These are phyloP conservation scores for Umbelopsis vinacea DNA, from an alignment of 192 early-diverging fungal genomes.

Conservation along the genomic window DNA sequence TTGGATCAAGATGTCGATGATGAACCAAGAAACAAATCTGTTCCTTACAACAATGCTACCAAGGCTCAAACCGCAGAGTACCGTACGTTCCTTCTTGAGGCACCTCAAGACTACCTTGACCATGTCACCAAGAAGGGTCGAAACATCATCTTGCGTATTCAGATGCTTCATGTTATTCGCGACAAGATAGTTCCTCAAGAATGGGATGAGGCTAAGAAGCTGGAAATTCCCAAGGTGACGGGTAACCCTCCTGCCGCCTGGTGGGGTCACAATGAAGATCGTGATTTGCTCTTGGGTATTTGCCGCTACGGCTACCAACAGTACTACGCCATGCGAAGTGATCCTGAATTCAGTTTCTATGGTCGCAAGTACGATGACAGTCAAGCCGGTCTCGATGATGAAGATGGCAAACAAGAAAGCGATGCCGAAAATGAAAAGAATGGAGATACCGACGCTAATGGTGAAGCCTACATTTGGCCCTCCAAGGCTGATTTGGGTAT, in stretches of 20 bases:
- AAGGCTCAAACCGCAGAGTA: slow-evolving; percentile 69
- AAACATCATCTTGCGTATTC: slow-evolving; percentile 73
- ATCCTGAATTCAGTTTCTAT: slow-evolving; percentile 58
- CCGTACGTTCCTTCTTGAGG: slow-evolving; percentile 71
- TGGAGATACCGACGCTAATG: slow-evolving; percentile 44
- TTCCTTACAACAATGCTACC: slow-evolving; percentile 68
- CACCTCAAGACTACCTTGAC: slow-evolving; percentile 74
- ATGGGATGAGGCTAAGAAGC: slow-evolving; percentile 62
- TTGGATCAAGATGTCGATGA: slow-evolving; percentile 47
- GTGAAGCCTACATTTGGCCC: slow-evolving; percentile 53
- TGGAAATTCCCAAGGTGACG: slow-evolving; percentile 69
- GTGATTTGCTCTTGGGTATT: slow-evolving; percentile 78
- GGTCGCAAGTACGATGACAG: slow-evolving; percentile 57
- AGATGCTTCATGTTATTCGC: slow-evolving; percentile 77
- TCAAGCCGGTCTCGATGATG: slow-evolving; percentile 37
- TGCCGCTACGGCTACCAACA: slow-evolving; percentile 79
- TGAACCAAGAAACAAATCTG: slow-evolving; percentile 52
- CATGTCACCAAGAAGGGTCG: slow-evolving; percentile 69
- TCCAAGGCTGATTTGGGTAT: slow-evolving; percentile 66
- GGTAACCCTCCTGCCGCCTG: slow-evolving; percentile 63
- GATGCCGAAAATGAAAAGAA: slow-evolving; percentile 37
- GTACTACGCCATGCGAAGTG: slow-evolving; percentile 54
- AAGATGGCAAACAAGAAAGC: slow-evolving; percentile 34
- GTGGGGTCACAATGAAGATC: slow-evolving; percentile 83
- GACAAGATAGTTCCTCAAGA: slow-evolving; percentile 68